Evolutionary conservation across 345 rosid species (phyloP).

Genomic region (Brassica incana): DNA sequence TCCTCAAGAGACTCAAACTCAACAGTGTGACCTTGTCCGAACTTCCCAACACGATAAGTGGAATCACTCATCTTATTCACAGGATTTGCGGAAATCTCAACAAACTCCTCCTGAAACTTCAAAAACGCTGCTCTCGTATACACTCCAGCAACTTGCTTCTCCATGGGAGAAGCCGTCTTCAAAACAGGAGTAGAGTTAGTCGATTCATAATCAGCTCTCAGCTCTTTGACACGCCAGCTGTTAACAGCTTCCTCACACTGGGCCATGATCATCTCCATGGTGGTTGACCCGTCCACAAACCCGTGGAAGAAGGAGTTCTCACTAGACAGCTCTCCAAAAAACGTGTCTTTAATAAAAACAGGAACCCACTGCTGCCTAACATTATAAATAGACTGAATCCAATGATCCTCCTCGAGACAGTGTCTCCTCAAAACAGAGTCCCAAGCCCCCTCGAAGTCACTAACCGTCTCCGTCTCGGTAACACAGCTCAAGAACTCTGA

Average conservation of each 20-base stretch:
- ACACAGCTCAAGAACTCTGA: slow-evolving; percentile 65
- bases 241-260: slow-evolving; percentile 70
- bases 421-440: slow-evolving; percentile 51
- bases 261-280: slow-evolving; percentile 51
- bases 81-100: slow-evolving; percentile 70
- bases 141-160: slow-evolving; percentile 69
- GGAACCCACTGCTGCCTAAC: slow-evolving; percentile 81
- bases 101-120: slow-evolving; percentile 80
- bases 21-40: slow-evolving; percentile 67
- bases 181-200: slow-evolving; percentile 51
- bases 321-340: slow-evolving; percentile 59
- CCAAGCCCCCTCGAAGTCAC: slow-evolving; percentile 76
- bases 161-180: slow-evolving; percentile 82
- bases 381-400: slow-evolving; percentile 64
- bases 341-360: slow-evolving; percentile 55
- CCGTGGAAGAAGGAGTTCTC: slow-evolving; percentile 62
- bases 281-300: slow-evolving; percentile 59
- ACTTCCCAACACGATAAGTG: slow-evolving; percentile 67
- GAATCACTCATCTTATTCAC: slow-evolving; percentile 62
- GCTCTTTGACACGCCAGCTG: slow-evolving; percentile 68
- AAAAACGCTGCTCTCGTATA: slow-evolving; percentile 64
- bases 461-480: slow-evolving; percentile 48
- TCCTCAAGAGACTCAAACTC: slow-evolving; percentile 58
- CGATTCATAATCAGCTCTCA: slow-evolving; percentile 75
- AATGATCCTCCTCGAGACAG: slow-evolving; percentile 55